phyloP scores from a whole-genome alignment of 345 rosid species.

The Lumnitzera littorea region DNA sequence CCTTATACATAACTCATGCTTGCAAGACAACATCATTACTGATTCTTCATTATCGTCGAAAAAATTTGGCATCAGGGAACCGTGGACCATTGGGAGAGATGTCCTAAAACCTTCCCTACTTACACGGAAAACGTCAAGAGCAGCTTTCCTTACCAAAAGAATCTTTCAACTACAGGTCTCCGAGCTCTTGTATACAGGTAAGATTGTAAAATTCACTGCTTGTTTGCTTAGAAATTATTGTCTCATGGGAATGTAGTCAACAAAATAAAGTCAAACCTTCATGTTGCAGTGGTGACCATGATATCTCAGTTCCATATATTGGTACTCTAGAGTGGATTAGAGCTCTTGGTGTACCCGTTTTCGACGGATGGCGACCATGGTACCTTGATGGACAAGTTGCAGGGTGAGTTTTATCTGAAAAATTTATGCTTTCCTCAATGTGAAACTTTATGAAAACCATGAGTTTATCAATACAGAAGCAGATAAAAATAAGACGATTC shows the following conservation, averaged over 20 bases:
- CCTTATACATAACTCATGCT: neutral
- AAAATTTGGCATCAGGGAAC: conserved; percentile 13
- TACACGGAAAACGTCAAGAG: conserved; percentile 14
- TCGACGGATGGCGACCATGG: conserved; percentile 30
- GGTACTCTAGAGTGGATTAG: conserved; percentile 26
- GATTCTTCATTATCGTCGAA: neutral
- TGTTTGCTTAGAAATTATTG: neutral
- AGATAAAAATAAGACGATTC: neutral
- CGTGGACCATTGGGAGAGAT: conserved; percentile 22
- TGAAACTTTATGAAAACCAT: too few species aligned
- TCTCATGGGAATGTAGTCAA: neutral
- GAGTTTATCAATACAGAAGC: too few species aligned
- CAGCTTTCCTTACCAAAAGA: conserved; percentile 17
- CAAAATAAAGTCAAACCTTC: neutral
- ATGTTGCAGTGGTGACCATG: conserved; percentile 29
- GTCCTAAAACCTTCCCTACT: conserved; percentile 17
- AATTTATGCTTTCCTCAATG: neutral
- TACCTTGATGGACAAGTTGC: conserved; percentile 25
- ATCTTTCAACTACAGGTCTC: conserved; percentile 25
- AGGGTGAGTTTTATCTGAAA: conserved; percentile 16
- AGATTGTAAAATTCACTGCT: neutral
- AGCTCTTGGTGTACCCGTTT: conserved; percentile 17
- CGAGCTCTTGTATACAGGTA: conserved; percentile 33
- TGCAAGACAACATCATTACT: neutral
- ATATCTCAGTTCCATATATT: conserved; percentile 23